Base-by-base conservation (phyloP, 805 yeast genomes). In the Wickerhamiella dianesei region DNA sequence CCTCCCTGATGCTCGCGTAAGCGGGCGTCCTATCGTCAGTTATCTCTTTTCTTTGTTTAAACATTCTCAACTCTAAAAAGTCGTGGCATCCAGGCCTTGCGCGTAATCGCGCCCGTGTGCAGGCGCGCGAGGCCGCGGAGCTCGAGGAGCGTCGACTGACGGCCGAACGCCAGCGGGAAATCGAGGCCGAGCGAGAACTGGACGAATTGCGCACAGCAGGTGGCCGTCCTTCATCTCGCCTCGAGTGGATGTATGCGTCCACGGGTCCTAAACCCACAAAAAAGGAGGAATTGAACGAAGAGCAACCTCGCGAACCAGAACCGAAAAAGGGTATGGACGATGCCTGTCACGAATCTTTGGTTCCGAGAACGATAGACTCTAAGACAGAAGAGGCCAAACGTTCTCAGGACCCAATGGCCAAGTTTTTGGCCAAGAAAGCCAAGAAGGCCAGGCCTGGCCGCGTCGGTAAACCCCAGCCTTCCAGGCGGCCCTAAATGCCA, bases 21-120 rank as follows among this genome's bases (percentile, higher is more conserved):
- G n/a, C n/a, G n/a, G n/a, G n/a, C n/a, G n/a, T n/a, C n/a, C n/a
- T n/a, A n/a, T n/a, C n/a, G n/a, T n/a, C n/a, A 25, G 32, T 12
- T 25, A 12, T 25, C 9, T 25, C 12, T 6, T 5, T 17, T n/a
- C 17, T n/a, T 36, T 9, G 5, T 36, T n/a, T 14, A 21, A 39
- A 8, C 21, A 39, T 39, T 62, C 71, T 89, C 52, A 89, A 89
- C 61, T 64, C 88, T 47, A 82, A 89, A 66, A 89, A 89, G 62
- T 89, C 97, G 51, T 89, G 97, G 98, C 86, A 89, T 63, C 96
- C 98, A 2, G 88, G 82, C 42, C 70, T 85, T 44, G 68, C 83
- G 59, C 83, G 81, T 61, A 89, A 89, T 69, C 86, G 80, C 64
- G 80, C 79, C 53, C 82, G 80, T 57, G 88, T 89, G 35, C 82